Conservation (phyloP, 352 stramenopile species). For the Phytophthora meadii region DNA sequence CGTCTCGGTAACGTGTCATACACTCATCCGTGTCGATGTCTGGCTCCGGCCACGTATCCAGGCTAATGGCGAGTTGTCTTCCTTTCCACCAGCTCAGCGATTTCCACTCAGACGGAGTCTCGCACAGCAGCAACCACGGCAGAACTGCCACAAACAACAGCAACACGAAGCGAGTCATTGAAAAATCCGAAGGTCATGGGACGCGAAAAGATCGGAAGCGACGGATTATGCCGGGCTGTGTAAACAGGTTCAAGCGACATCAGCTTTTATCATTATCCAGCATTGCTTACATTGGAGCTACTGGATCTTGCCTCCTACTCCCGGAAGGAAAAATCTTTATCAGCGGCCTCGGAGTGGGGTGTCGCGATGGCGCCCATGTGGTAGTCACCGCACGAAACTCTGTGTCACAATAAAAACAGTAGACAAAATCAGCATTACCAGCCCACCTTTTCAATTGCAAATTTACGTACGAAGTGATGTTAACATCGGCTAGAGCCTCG, state of each 20-base stretch:
- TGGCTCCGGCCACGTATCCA: constrained; percentile 36
- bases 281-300: constrained; percentile 18
- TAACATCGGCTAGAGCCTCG: constrained; percentile 57
- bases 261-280: neutral
- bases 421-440: constrained; percentile 14
- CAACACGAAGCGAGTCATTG: constrained; percentile 30
- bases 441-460: neutral
- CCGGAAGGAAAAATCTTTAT: constrained; percentile 87
- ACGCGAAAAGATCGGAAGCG: constrained; percentile 26
- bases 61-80: constrained; percentile 8
- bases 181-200: neutral
- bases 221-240: constrained; percentile 4
- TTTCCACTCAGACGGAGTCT: constrained; percentile 29
- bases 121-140: constrained; percentile 25
- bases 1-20: constrained; percentile 41
- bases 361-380: constrained; percentile 87
- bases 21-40: constrained; percentile 53
- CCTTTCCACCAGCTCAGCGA: constrained; percentile 19
- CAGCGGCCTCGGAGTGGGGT: constrained; percentile 70
- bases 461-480: constrained; percentile 68
- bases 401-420: constrained; percentile 13
- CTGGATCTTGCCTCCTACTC: constrained; percentile 34
- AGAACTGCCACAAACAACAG: constrained; percentile 23
- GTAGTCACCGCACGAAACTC: constrained; percentile 86
- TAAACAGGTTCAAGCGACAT: constrained; percentile 13